Evolutionary conservation across 2,329 filamentous ascomycete genomes (phyloP).

Genomic region (Botrytis pseudocinerea): DNA sequence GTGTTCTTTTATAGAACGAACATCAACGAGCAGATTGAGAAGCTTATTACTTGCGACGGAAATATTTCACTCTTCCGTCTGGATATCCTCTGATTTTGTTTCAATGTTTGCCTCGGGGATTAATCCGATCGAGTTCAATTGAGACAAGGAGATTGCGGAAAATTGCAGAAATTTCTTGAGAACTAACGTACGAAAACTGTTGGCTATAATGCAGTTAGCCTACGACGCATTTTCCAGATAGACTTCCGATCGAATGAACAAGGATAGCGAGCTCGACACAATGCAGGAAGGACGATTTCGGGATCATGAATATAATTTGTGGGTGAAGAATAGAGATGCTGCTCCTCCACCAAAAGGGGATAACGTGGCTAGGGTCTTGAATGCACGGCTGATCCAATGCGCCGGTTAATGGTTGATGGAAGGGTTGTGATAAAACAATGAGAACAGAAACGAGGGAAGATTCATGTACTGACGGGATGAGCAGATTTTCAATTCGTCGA

Average conservation of each 20-base stretch:
- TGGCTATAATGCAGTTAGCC: slow-evolving; percentile 24
- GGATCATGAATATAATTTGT: slow-evolving; percentile 14
- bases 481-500: neutral
- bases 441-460: neutral
- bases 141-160: slow-evolving; percentile 20
- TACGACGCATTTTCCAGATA: slow-evolving; percentile 17
- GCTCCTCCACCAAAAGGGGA: slow-evolving; percentile 23
- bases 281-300: slow-evolving; percentile 23
- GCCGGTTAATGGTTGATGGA: slow-evolving; percentile 25
- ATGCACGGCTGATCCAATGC: slow-evolving; percentile 28
- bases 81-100: slow-evolving; percentile 21
- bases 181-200: slow-evolving; percentile 25
- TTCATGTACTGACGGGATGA: slow-evolving; percentile 21
- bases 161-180: slow-evolving; percentile 24
- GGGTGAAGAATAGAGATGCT: slow-evolving; percentile 7
- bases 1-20: neutral
- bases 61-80: neutral
- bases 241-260: slow-evolving; percentile 21
- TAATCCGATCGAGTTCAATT: slow-evolving; percentile 23
- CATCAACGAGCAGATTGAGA: neutral
- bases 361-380: slow-evolving; percentile 25
- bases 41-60: neutral
- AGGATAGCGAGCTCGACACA: slow-evolving; percentile 13
- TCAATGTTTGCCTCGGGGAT: slow-evolving; percentile 17
- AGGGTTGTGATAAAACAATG: neutral